Evolutionary conservation across 1,284 basidiomycete genomes (phyloP), one percentile per base, ranked within the genome.

Genomic region (Rhodotorula sp.): DNA sequence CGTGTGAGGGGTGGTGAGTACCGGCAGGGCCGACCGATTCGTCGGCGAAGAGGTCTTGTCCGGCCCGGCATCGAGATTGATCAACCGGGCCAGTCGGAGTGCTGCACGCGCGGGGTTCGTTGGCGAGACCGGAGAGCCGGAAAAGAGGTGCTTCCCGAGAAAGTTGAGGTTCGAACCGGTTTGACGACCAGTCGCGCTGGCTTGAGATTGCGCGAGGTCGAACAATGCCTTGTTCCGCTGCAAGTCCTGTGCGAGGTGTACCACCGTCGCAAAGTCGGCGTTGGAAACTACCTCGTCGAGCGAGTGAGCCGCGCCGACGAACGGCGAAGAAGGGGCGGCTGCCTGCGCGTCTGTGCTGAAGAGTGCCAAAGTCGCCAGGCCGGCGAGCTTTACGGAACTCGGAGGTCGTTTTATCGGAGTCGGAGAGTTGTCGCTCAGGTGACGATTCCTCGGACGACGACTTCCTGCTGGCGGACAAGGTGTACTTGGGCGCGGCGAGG

Each of bases 1-100:
- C 7, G 69, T 60, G 26, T 37, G 62, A 26, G 55, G 63, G 4
- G 69, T 71, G 4, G 66, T 62, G 46, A 71, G 49, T 51, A 71
- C 12, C 57, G 59, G 48, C 24, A 59, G 0, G 48, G 44, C 17
- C 0, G 26, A 33, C 6, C 30, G 30, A n/a, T 64, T 33, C 6
- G 57, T 20, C 12, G 48, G 5, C 15, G 46, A 26, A 15, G 57
- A n/a, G 57, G 26, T 26, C 53, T 26, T 7, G 46, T 30, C 18
- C 33, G 24, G 24, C 24, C 29, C 51, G 7, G 42, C 22, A 45
- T 63, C 60, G 6, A 66, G 56, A 15, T 60, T 24, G 26, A 70
- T 51, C 49, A 57, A 61, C 8, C 53, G 53, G 4, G 68, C 63
- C 12, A 66, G 61, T 17, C 49, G 24, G 15, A 70, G 58, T 8